Conservation (phyloP, 1,139 yeast species). For the Protomyces arabidopsidicola region DNA sequence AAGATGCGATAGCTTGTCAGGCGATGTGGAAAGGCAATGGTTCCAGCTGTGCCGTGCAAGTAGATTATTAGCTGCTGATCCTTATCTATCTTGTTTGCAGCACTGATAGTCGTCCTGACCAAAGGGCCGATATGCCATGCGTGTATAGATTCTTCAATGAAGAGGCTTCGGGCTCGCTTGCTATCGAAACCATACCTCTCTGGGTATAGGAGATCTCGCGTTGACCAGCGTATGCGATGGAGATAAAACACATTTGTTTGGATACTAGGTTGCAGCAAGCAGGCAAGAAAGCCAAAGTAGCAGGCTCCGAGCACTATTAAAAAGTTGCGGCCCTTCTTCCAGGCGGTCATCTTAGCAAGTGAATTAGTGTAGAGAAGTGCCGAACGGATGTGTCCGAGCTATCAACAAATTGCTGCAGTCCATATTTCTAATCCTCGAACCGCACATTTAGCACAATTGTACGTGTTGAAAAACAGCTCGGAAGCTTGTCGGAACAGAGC, state of each 20-base stretch:
- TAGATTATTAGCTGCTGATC: slow-evolving; percentile 1
- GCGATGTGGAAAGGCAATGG: slow-evolving; percentile 21
- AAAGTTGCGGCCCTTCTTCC: slow-evolving; percentile 14
- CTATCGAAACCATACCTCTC: slow-evolving; percentile 3
- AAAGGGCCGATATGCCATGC: slow-evolving; percentile 22
- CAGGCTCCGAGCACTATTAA: slow-evolving; percentile 3
- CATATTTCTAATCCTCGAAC: neutral
- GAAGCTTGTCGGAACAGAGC: no score
- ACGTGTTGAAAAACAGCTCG: no score
- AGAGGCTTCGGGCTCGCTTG: slow-evolving; percentile 13
- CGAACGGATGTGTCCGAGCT: no score
- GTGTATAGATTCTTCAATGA: slow-evolving; percentile 6
- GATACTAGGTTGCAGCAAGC: slow-evolving; percentile 6
- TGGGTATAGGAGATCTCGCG: slow-evolving; percentile 5
- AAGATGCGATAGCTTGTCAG: slow-evolving; percentile 17
- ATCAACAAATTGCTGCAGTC: neutral
- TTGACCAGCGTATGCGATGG: slow-evolving; percentile 5
- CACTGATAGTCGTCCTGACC: neutral
- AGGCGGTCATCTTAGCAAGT: slow-evolving; percentile 4
- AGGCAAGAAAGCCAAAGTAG: neutral
- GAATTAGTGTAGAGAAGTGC: no score
- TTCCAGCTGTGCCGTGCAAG: slow-evolving; percentile 29
- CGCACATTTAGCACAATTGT: neutral
- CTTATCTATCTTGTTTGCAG: neutral
- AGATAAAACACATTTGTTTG: slow-evolving; percentile 17